Evolutionary conservation across 1,284 basidiomycete genomes (phyloP).

Genomic region (Earliella scabrosa): DNA sequence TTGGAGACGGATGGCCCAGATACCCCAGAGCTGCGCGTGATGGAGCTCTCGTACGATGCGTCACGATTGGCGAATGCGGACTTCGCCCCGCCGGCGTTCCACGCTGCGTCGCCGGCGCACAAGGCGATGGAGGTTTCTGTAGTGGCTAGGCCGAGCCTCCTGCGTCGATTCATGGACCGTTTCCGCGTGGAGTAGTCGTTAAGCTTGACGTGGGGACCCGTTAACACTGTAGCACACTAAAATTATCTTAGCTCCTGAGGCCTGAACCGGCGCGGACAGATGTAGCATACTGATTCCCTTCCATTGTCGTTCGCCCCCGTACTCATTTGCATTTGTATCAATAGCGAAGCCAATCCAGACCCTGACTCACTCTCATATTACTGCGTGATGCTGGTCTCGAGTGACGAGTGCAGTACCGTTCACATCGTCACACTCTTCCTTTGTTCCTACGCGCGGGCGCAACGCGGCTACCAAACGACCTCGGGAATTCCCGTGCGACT

Average conservation of each 20-base stretch:
- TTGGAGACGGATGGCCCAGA: slow-evolving; percentile 11
- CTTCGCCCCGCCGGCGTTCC: not conserved
- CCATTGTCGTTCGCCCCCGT: no score
- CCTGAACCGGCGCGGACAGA: no score
- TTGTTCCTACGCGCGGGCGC: not conserved
- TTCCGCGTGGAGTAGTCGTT: slow-evolving; percentile 24
- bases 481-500: not conserved
- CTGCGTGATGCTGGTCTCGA: not conserved
- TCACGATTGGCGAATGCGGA: not conserved
- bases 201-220: no score
- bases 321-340: not conserved
- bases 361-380: not conserved
- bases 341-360: not conserved
- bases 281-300: no score
- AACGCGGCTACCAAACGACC: not conserved
- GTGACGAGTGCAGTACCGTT: no score
- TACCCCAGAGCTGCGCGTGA: slow-evolving; percentile 17
- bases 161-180: slow-evolving; percentile 28
- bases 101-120: not conserved
- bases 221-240: not conserved
- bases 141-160: not conserved
- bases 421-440: not conserved
- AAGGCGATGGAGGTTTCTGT: slow-evolving; percentile 11
- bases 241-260: no score
- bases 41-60: slow-evolving; percentile 1